phyloP scores from a whole-genome alignment of 768 basidiomycete species.

The Lyophyllum shimeji region DNA sequence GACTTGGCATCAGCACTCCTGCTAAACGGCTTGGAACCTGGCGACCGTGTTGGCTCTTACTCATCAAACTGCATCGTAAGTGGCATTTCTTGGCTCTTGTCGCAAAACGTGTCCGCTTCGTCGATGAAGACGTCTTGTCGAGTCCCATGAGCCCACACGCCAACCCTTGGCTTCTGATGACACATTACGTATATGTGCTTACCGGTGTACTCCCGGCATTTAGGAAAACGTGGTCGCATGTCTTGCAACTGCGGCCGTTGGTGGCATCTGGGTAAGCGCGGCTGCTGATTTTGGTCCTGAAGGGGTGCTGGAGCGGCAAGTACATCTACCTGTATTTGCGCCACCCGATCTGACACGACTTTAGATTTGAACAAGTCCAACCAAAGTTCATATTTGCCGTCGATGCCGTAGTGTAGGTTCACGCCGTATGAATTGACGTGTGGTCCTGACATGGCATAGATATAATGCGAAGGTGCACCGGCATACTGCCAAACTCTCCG shows the following conservation, averaged over 20 bases:
- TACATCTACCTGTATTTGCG: slow-evolving; percentile 8
- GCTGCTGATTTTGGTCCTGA: slow-evolving; percentile 82
- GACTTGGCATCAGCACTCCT: slow-evolving; percentile 59
- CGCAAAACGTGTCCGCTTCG: slow-evolving; percentile 1
- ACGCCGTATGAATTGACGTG: slow-evolving; percentile 6
- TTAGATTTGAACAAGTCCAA: slow-evolving; percentile 75
- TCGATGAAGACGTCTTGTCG: neutral
- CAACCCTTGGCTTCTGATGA: slow-evolving; percentile 12
- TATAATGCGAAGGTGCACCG: slow-evolving; percentile 73
- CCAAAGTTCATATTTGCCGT: slow-evolving; percentile 73
- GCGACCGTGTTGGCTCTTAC: slow-evolving; percentile 77
- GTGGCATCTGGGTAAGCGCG: slow-evolving; percentile 82
- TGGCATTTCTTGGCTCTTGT: slow-evolving; percentile 14
- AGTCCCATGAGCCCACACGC: neutral
- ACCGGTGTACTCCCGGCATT: slow-evolving; percentile 1
- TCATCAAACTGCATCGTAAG: slow-evolving; percentile 77
- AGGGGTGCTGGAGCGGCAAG: slow-evolving; percentile 72
- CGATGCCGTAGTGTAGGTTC: slow-evolving; percentile 64
- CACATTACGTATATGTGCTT: neutral
- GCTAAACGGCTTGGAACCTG: slow-evolving; percentile 50
- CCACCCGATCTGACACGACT: slow-evolving; percentile 1
- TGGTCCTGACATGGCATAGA: slow-evolving; percentile 31
- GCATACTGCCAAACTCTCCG: slow-evolving; percentile 63
- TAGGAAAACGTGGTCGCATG: slow-evolving; percentile 71
- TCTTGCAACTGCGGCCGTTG: slow-evolving; percentile 68